Percentiles rank a stretch among this genome's conserved stretches.
Conservation (phyloP, 139 green algal species). For the Deuterostichococcus epilithicus region DNA sequence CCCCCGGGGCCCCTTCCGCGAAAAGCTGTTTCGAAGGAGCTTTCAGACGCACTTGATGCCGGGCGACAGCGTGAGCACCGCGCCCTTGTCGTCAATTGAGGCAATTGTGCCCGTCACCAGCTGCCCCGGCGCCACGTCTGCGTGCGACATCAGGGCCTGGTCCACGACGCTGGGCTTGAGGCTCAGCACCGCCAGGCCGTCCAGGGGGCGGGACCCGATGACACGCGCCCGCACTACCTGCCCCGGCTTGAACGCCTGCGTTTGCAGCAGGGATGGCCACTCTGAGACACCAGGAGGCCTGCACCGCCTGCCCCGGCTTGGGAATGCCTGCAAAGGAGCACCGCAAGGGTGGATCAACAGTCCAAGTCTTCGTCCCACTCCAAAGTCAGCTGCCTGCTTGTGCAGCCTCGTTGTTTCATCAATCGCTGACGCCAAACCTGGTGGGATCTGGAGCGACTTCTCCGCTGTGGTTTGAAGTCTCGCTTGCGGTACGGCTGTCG, state of each 20-base stretch:
- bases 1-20: no score
- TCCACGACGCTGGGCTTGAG: slow-evolving; percentile 54
- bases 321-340: no score
- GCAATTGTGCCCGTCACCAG: slow-evolving; percentile 56
- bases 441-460: no score
- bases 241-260: slow-evolving; percentile 23
- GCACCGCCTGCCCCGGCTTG: no score
- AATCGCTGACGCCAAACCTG: background rate
- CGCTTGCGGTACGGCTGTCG: no score
- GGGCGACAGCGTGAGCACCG: slow-evolving; percentile 54
- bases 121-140: slow-evolving; percentile 43
- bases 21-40: background rate
- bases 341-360: background rate
- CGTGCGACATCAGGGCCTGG: background rate
- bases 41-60: slow-evolving; percentile 36
- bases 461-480: no score
- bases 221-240: slow-evolving; percentile 59
- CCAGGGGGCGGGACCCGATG: slow-evolving; percentile 78
- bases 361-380: background rate
- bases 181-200: slow-evolving; percentile 68
- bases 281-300: no score
- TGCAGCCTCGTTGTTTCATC: background rate
- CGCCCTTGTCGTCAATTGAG: slow-evolving; percentile 45
- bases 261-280: no score
- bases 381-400: slow-evolving; percentile 14